Evolutionary conservation across 208 protist genomes (phyloP).

Genomic region (Vickermania ingenoplastis): DNA sequence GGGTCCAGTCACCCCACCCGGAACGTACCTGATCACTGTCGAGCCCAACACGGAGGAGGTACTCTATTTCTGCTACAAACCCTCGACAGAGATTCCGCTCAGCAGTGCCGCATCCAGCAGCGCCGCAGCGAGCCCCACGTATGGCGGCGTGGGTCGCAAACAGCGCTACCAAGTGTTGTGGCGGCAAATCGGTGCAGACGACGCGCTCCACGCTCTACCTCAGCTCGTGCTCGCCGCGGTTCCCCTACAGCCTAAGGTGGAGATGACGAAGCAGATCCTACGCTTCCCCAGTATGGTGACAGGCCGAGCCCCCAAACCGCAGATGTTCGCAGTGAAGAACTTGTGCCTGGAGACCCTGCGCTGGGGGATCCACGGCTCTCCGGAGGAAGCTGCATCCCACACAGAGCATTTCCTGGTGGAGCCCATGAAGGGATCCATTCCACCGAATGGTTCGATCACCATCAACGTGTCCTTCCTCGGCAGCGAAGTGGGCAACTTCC

Average conservation of each 20-base stretch:
- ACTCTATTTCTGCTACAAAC: conserved; percentile 10
- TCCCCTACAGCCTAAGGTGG: conserved; percentile 23
- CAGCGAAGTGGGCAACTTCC: conserved; percentile 14
- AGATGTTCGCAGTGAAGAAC: conserved; percentile 36
- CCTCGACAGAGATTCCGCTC: not conserved
- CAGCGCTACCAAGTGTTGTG: conserved; percentile 31
- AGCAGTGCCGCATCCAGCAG: conserved; percentile 5
- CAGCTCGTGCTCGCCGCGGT: conserved; percentile 42
- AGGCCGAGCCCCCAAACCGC: conserved; percentile 29
- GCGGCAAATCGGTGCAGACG: conserved; percentile 64
- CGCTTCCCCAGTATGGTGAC: conserved; percentile 52
- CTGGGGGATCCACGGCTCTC: conserved; percentile 19
- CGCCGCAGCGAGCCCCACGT: not conserved
- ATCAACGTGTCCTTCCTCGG: conserved; percentile 77
- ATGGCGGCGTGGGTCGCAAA: not conserved
- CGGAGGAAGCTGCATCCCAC: not conserved
- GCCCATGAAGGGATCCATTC: conserved; percentile 39
- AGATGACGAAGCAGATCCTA: conserved; percentile 17
- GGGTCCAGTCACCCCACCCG: conserved; percentile 3
- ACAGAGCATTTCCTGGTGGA: conserved; percentile 48
- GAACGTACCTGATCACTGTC: conserved; percentile 20
- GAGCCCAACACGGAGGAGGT: conserved; percentile 18
- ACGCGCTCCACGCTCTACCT: conserved; percentile 40
- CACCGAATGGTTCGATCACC: conserved; percentile 17
- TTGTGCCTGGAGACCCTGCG: conserved; percentile 10